Evolutionary conservation across 1,284 basidiomycete genomes (phyloP), one percentile per base, ranked within the genome.

Genomic region (Ceratobasidium sp.): DNA sequence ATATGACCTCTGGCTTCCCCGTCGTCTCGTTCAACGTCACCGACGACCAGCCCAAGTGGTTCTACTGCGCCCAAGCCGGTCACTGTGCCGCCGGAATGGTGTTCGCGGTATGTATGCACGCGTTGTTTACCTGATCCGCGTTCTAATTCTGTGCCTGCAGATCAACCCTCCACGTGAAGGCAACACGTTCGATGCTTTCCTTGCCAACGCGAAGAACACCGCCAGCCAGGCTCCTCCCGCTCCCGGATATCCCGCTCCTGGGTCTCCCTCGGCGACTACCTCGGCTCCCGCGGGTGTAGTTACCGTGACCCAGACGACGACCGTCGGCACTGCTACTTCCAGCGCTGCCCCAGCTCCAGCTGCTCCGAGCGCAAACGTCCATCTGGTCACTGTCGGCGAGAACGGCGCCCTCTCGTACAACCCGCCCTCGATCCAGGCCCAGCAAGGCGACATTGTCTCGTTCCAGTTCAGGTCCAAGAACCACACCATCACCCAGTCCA

Each of bases 401-500:
- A 84, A 86, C 79, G 85, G 83, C 64, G 79, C 82, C 33, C 85
- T 90, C 52, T 82, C 84, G 50, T 92, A 88, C 84, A 83, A 81
- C n/a, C 90, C 90, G 5, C 82, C 87, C 57, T 89, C 88, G 81
- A 89, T 91, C 82, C 86, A 86, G 62, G 90, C 90, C 38, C 84
- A 87, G 78, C 83, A 87, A 60, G 89, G 90, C 7, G 91, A 92
- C 81, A 90, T 88, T 1, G 85, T 92, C 79, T 90, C 88, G 10
- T 91, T 92, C 84, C 86, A 88, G 81, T 92, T 92, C 85, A 85
- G 82, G 74, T 83, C 79, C 81, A 91, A 88, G 82, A 88, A 81
- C 79, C 81, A 92, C 84, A 90, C 90, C 4, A 88, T 86, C 48
- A 91, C 90, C 10, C 88, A 89, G 80, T 90, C 89, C 79, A 87